Conservation (phyloP, 345 rosid species). For the Psidium guajava region DNA sequence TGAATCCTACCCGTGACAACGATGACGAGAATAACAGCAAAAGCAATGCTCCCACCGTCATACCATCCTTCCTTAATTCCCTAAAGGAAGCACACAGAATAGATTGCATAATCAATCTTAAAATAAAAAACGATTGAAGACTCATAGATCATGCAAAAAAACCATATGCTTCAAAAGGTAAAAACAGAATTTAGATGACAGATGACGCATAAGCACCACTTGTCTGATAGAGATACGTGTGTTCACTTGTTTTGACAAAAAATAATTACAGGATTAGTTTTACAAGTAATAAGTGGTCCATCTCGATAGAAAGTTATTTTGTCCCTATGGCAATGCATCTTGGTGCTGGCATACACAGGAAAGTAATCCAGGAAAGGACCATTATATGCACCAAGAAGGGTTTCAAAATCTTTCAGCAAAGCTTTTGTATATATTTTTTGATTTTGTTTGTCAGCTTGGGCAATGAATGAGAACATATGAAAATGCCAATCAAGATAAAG, state of each 20-base stretch:
- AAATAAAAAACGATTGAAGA: not conserved
- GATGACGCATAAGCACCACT: not conserved
- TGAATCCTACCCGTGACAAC: conserved; percentile 69
- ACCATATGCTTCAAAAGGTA: not conserved
- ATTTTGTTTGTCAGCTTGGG: not conserved
- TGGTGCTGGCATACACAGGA: not conserved
- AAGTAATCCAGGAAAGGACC: not conserved
- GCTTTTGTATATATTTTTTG: not conserved
- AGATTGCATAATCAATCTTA: not conserved
- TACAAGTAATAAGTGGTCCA: not conserved
- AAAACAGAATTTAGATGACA: not conserved
- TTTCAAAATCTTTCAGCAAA: not conserved
- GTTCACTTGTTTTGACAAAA: not conserved
- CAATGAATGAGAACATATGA: not conserved
- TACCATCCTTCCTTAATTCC: conserved; percentile 91
- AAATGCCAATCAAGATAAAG: not conserved
- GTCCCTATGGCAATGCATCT: not conserved
- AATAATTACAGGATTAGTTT: not conserved
- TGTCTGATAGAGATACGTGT: not conserved
- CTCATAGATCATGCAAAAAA: not conserved
- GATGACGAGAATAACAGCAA: conserved; percentile 90
- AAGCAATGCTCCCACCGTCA: conserved; percentile 94
- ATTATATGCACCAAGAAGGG: not conserved
- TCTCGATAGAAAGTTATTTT: not conserved
- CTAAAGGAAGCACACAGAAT: conserved; percentile 16